Base-by-base conservation (phyloP, 2,329 filamentous ascomycete genomes). In the Cladosporium sp. region DNA sequence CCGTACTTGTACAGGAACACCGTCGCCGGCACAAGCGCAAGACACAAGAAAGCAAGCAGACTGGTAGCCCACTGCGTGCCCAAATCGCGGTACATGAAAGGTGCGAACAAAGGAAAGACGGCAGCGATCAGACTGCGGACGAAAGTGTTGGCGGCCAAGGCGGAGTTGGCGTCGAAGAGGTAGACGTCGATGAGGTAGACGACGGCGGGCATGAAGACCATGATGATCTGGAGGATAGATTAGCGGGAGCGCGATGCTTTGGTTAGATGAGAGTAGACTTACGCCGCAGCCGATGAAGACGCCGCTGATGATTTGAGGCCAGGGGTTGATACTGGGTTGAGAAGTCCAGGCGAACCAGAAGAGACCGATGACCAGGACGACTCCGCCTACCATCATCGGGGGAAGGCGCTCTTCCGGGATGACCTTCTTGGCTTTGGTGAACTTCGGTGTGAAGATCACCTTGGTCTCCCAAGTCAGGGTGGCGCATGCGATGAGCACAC, bases 281-380 rank as follows among this genome's bases (percentile, higher is more conserved):
- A 64, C 62, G 23, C 62, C 53, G 28, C 65, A 66, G 11, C 81
- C 81, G 49, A 81, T 80, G 10, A 76, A 76, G 6, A 78, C 73
- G 5, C 79, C 78, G 78, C 74, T 63, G 3, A 81, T 66, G 26
- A 81, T 77, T 66, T 81, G 79, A 13, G 79, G 77, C 77, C 78
- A 80, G 2, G 71, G 66, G 25, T 62, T 74, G 54, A 79, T 81
- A 65, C 77, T 77, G 10, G 74, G 76, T 57, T 81, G 76, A 1
- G 78, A 81, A 0, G 84, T 84, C 83, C 82, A 85, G 0, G 79
- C 81, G 66, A 85, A 85, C 82, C 81, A 83, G 68, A 85, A 84
- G 26, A 86, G 73, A 0, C 82, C 80, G 10, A 78, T 74, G 1
- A 81, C 79, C 1, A 82, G 73, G 3, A 84, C 76, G 16, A 85